Conservation (phyloP, 345 rosid genomes). For the Lumnitzera racemosa region DNA sequence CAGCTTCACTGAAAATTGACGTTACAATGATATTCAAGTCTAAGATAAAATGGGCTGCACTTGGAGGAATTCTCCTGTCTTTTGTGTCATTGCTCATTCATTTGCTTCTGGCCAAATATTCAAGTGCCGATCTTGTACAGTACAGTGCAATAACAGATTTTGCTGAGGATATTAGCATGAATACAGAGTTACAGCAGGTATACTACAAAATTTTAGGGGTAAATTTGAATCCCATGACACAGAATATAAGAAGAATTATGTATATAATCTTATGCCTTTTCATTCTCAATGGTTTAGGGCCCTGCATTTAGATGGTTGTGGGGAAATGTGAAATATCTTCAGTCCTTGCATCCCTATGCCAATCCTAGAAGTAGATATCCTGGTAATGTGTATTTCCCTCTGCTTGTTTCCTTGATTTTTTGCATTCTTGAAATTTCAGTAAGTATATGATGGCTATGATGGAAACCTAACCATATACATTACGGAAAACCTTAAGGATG, state of each 20-base stretch:
- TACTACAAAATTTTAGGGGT: background rate
- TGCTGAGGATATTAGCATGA: conserved; percentile 36
- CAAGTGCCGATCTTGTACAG: conserved; percentile 42
- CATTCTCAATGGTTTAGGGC: conserved; percentile 30
- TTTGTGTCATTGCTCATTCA: conserved; percentile 73
- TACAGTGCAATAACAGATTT: conserved; percentile 48
- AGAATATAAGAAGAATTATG: too few species aligned
- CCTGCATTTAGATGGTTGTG: conserved; percentile 58
- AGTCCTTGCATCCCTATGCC: conserved; percentile 83
- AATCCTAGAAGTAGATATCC: conserved; percentile 71
- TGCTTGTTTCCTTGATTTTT: background rate
- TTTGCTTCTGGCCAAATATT: conserved; percentile 72
- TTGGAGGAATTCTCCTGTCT: conserved; percentile 63
- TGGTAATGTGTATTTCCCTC: conserved; percentile 39
- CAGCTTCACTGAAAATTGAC: conserved; percentile 10
- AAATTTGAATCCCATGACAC: background rate
- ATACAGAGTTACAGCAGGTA: conserved; percentile 40
- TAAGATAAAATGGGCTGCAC: conserved; percentile 83
- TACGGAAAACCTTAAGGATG: too few species aligned
- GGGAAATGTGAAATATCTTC: conserved; percentile 68
- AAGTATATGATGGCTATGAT: too few species aligned
- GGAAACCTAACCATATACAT: too few species aligned
- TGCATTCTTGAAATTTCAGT: too few species aligned
- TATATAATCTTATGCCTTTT: conserved; percentile 1
- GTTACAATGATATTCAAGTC: conserved; percentile 69